Evolutionary conservation across 305 asterid genomes (phyloP), one percentile per base, ranked within the genome.

Genomic region (Fraxinus sp.): DNA sequence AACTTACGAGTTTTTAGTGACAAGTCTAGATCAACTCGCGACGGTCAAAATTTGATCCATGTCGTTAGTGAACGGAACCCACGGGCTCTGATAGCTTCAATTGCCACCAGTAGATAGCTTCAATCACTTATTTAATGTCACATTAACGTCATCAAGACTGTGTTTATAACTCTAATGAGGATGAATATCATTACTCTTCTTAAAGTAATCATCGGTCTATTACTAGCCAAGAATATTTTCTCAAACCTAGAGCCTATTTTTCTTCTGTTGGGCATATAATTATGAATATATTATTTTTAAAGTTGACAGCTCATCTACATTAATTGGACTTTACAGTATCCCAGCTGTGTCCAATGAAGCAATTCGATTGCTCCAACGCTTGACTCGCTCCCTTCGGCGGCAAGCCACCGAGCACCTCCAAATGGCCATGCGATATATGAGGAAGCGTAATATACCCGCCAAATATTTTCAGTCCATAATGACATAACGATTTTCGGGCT

Each of bases 351-450:
- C 71, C 82, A 70, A 81, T 82, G 33, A 81, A 49, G 76, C 72
- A 72, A 5, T 79, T 39, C 22, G 78, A 52, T 83, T 41, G 16
- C 66, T 70, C 78, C 77, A 62, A 71, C 28, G 77, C 71, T 82
- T 79, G 84, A 82, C 83, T 82, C 83, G 16, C 41, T 43, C 75
- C 39, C 85, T 87, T 87, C 80, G 41, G 75, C 80, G 0, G 55
- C 85, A 86, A 83, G 85, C 74, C n/a, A 86, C 22, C 20, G 87
- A 81, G 87, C 84, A 22, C 71, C 78, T 78, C 86, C 89, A 82
- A 10, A 46, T 84, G 87, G 80, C 83, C 22, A 3, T 41, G 62
- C 79, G 78, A 26, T 66, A 22, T 24, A 14, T 14, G 59, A 49
- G 59, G 20, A 49, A 49, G 59, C 79, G 79, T 71, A 20, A 22